A percentile compares a stretch with the other conserved stretches of the same genome.
These are phyloP conservation scores for Ogataea nitratoaversa DNA, from an alignment of 805 yeast species.

Conservation along the genomic window DNA sequence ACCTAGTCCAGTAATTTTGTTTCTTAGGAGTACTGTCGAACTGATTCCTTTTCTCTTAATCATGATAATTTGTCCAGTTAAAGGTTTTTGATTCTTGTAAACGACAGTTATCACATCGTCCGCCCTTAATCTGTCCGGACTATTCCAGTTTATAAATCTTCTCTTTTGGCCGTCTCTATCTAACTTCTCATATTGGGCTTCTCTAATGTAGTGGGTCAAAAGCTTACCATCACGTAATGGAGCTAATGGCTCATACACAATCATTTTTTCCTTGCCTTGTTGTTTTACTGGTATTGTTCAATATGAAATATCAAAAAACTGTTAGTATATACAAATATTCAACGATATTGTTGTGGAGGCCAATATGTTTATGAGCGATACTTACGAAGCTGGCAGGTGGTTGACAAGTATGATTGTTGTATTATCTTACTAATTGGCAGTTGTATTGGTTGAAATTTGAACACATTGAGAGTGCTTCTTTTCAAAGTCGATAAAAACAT, in stretches of 20 bases:
- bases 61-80: constrained; percentile 76
- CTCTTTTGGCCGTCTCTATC: constrained; percentile 74
- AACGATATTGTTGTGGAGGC: neutral
- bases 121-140: constrained; percentile 54
- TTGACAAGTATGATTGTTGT: neutral
- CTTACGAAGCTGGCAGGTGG: constrained; percentile 1
- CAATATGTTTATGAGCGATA: neutral
- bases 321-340: too few species aligned
- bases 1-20: constrained; percentile 76
- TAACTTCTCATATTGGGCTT: constrained; percentile 50
- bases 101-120: constrained; percentile 81
- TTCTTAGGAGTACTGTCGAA: constrained; percentile 75
- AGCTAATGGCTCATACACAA: constrained; percentile 49
- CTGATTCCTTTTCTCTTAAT: constrained; percentile 69
- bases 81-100: constrained; percentile 60
- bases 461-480: neutral
- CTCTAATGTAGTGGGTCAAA: constrained; percentile 42
- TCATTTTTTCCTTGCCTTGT: constrained; percentile 16
- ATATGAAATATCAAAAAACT: neutral
- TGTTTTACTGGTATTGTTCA: neutral
- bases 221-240: constrained; percentile 42
- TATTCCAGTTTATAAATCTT: constrained; percentile 43
- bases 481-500: neutral
- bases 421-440: neutral
- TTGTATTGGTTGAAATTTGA: neutral